Percentiles rank a stretch among this genome's conserved stretches.
Evolutionary conservation across 2,329 filamentous ascomycete genomes (phyloP).

Genomic region (Metarhizium album): DNA sequence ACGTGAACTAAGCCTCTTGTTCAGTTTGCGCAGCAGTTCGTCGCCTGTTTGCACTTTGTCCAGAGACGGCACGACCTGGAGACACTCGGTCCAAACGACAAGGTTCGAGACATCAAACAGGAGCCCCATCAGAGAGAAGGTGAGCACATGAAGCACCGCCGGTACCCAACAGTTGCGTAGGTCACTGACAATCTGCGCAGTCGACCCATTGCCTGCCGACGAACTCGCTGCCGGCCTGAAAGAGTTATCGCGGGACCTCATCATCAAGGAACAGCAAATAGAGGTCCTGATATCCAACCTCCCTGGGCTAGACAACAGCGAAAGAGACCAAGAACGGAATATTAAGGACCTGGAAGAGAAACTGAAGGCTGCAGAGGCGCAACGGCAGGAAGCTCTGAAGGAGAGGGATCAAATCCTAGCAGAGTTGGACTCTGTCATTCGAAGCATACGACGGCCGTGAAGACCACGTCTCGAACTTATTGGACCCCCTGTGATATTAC

Average conservation of each 20-base stretch:
- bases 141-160: slow-evolving; percentile 13
- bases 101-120: slow-evolving; percentile 47
- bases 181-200: slow-evolving; percentile 21
- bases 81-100: slow-evolving; percentile 45
- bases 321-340: slow-evolving; percentile 61
- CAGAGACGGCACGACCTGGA: slow-evolving; percentile 58
- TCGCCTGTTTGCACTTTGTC: slow-evolving; percentile 55
- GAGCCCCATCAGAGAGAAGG: slow-evolving; percentile 41
- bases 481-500: background rate
- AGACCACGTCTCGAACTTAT: slow-evolving; percentile 1
- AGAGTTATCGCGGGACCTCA: slow-evolving; percentile 65
- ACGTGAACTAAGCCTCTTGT: background rate
- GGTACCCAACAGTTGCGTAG: background rate
- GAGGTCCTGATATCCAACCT: slow-evolving; percentile 64
- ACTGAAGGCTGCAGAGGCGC: slow-evolving; percentile 49
- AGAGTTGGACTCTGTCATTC: slow-evolving; percentile 50
- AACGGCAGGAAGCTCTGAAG: slow-evolving; percentile 51
- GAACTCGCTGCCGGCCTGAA: slow-evolving; percentile 57
- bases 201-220: slow-evolving; percentile 50
- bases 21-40: slow-evolving; percentile 58
- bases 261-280: slow-evolving; percentile 74
- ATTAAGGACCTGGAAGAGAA: slow-evolving; percentile 57
- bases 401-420: slow-evolving; percentile 52
- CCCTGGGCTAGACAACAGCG: slow-evolving; percentile 68
- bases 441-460: slow-evolving; percentile 48